Evolutionary conservation across 768 basidiomycete genomes (phyloP).

Genomic region (Amanita pallidorosea): DNA sequence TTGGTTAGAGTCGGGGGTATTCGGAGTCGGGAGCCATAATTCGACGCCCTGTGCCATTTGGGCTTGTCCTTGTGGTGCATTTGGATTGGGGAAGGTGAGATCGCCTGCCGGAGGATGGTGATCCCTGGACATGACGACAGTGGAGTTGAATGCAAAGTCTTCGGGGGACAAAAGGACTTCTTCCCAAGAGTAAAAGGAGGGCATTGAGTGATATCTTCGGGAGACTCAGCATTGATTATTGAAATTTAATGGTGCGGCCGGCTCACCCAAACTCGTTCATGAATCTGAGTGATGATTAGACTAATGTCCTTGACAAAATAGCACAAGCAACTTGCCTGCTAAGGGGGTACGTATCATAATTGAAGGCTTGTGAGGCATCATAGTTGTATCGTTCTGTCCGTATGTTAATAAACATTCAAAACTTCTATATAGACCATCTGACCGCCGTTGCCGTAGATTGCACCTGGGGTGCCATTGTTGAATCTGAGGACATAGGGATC

Average conservation of each 20-base stretch:
- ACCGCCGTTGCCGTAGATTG: slow-evolving; percentile 49
- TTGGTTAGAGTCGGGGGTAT: slow-evolving; percentile 36
- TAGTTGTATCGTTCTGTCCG: slow-evolving; percentile 45
- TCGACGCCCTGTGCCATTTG: slow-evolving; percentile 43
- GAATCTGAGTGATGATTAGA: slow-evolving; percentile 22
- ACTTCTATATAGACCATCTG: slow-evolving; percentile 2
- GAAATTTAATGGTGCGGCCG: background rate
- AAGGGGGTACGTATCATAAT: slow-evolving; percentile 42
- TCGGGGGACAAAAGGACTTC: slow-evolving; percentile 38
- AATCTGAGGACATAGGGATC: slow-evolving; percentile 44
- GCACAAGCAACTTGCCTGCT: slow-evolving; percentile 20
- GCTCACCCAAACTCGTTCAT: slow-evolving; percentile 49
- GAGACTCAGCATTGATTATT: background rate
- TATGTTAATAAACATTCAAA: background rate
- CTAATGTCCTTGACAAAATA: background rate
- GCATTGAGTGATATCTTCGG: slow-evolving; percentile 48
- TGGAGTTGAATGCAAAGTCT: slow-evolving; percentile 49
- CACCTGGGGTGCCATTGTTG: slow-evolving; percentile 36
- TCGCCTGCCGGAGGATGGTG: slow-evolving; percentile 45
- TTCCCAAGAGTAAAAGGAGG: slow-evolving; percentile 52
- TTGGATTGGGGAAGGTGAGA: slow-evolving; percentile 45
- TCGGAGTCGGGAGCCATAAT: slow-evolving; percentile 44
- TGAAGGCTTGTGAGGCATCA: slow-evolving; percentile 39
- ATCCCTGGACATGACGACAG: slow-evolving; percentile 43
- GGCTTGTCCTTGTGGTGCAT: slow-evolving; percentile 38